Base-by-base conservation (phyloP, 164 flowering plant genomes). In the Aristolochia contorta region DNA sequence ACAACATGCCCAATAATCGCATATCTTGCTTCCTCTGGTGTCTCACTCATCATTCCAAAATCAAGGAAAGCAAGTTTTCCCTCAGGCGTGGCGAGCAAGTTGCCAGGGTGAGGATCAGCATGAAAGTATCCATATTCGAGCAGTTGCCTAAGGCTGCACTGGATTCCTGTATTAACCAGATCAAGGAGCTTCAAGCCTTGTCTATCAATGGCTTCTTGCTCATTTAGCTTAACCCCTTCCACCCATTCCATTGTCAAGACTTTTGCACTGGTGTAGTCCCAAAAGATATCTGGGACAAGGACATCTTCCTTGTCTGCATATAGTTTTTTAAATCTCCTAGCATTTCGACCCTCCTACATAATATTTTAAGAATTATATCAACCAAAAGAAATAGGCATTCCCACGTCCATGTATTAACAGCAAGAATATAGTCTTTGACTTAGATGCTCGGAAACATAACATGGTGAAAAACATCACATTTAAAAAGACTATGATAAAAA, bases 41-140 rank as follows among this genome's bases (percentile, higher is more conserved):
- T 93, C 68, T 93, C 98, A 71, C 98, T 90, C 98, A 93, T 93
- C 98, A 93, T 93, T 47, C 98, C 98, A 75, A 93, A 93, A 76
- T 93, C 98, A 62, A 93, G 79, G 71, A 90, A 93, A 45, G 98
- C 98, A 74, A 93, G 97, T 66, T 90, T 90, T 64, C 98, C 98
- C 37, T 87, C 91, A 33, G 96, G 92, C 33, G 98, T 93, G 18
- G 98, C 97, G 69, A 93, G 74, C 20, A 93, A 96, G 78, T 93
- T 93, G 52, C 98, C 98, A 61, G 98, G 98, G 73, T 93, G 98
- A 72, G 98, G 98, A 76, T 93, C 98, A 16, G 98, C 98, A 73
- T 90, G 98, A 71, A 93, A 93, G 71, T 82, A 93, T 22, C 97
- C 98, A 68, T 84, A 87, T 76, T 93, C 98, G 59, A 93, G 89